phyloP scores from a whole-genome alignment of 768 basidiomycete genomes.

The Candolleomyces eurysporus region DNA sequence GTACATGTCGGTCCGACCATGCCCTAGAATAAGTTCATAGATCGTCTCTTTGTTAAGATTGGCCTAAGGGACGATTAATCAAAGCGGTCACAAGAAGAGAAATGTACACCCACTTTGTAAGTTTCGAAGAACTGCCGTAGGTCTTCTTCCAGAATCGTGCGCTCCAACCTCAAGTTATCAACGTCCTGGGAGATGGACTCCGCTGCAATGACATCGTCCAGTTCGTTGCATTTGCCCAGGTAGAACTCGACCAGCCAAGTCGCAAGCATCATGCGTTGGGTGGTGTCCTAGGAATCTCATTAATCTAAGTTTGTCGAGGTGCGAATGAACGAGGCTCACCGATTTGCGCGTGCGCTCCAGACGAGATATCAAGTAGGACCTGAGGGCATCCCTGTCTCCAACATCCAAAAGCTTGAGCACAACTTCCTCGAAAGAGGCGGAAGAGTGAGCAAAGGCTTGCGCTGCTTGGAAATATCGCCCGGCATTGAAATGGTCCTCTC shows the following conservation, averaged over 20 bases:
- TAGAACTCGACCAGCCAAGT: slow-evolving; percentile 99
- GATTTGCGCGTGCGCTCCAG: slow-evolving; percentile 82
- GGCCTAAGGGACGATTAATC: slow-evolving; percentile 31
- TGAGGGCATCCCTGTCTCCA: slow-evolving; percentile 84
- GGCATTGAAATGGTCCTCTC: slow-evolving; percentile 72
- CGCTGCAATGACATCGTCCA: slow-evolving; percentile 91
- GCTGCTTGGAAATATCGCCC: slow-evolving; percentile 89
- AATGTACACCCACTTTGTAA: slow-evolving; percentile 65
- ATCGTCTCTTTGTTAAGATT: slow-evolving; percentile 83
- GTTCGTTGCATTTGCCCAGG: slow-evolving; percentile 92
- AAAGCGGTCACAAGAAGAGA: not conserved
- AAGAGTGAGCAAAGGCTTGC: slow-evolving; percentile 88
- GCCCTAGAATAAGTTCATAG: slow-evolving; percentile 91
- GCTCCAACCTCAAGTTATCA: slow-evolving; percentile 80
- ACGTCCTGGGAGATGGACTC: slow-evolving; percentile 79
- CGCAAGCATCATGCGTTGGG: slow-evolving; percentile 95
- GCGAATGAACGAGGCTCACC: slow-evolving; percentile 41
- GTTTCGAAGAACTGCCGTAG: slow-evolving; percentile 90
- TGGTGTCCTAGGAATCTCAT: slow-evolving; percentile 62
- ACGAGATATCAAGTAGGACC: slow-evolving; percentile 86
- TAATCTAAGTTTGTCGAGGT: not conserved
- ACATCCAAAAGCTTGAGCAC: slow-evolving; percentile 86
- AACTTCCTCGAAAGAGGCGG: slow-evolving; percentile 88
- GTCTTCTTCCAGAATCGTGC: slow-evolving; percentile 86
- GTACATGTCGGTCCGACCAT: slow-evolving; percentile 91